Percentiles rank a stretch among this genome's conserved stretches.
These are phyloP conservation scores for Candida boleticola DNA, from an alignment of 805 yeast genomes.

Conservation along the genomic window DNA sequence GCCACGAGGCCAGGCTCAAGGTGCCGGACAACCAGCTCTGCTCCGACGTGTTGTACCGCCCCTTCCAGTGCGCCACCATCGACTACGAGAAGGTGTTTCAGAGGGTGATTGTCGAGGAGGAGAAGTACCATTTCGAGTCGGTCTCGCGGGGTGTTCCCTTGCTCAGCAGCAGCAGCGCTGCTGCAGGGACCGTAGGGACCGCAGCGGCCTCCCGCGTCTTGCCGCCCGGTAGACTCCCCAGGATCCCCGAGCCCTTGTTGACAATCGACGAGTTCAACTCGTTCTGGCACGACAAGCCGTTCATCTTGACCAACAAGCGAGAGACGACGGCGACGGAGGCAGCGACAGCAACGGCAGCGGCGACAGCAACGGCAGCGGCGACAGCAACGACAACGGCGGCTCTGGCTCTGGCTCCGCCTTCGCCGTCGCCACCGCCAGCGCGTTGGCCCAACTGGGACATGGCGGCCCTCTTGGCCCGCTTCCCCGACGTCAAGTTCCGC, in stretches of 20 bases:
- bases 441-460: slow-evolving; percentile 72
- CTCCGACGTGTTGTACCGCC: slow-evolving; percentile 78
- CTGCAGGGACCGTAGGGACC: not conserved
- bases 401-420: no score
- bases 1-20: slow-evolving; percentile 41
- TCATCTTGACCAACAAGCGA: slow-evolving; percentile 48
- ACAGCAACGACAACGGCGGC: no score
- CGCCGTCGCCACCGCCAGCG: no score
- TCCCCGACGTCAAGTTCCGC: slow-evolving; percentile 63
- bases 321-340: no score
- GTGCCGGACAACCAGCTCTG: slow-evolving; percentile 53
- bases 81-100: slow-evolving; percentile 52
- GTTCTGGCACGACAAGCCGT: slow-evolving; percentile 56
- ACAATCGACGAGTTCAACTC: slow-evolving; percentile 45
- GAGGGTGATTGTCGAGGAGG: slow-evolving; percentile 49
- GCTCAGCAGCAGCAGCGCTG: no score
- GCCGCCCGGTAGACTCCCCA: slow-evolving; percentile 47
- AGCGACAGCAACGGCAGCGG: no score
- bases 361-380: no score
- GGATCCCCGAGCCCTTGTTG: slow-evolving; percentile 47
- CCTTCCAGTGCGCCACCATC: slow-evolving; percentile 76
- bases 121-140: slow-evolving; percentile 22
- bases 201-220: slow-evolving; percentile 8
- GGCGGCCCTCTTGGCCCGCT: slow-evolving; percentile 45
- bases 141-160: slow-evolving; percentile 7